Conservation (phyloP, 768 basidiomycete species). For the Pisolithus sp. region DNA sequence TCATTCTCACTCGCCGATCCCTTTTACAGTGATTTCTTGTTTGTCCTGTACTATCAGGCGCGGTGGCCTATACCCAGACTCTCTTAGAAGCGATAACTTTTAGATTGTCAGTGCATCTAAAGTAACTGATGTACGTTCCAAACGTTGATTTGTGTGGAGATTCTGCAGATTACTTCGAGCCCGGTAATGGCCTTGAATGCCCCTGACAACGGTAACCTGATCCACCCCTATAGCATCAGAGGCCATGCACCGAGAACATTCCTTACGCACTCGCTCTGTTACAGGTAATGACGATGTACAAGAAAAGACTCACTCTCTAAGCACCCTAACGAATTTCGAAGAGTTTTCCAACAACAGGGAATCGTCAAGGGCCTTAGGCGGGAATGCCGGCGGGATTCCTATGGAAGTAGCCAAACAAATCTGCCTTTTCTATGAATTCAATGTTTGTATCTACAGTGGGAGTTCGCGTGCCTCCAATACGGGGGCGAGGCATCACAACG, state of each 20-base stretch:
- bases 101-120: no score
- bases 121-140: no score
- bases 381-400: not conserved
- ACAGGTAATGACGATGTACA: not conserved
- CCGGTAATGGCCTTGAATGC: no score
- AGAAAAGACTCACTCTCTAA: not conserved
- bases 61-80: no score
- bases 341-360: not conserved
- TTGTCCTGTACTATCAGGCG: no score
- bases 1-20: no score
- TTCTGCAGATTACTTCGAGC: no score
- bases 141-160: no score
- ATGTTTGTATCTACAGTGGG: conserved; percentile 25
- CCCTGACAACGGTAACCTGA: not conserved
- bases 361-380: not conserved
- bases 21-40: no score
- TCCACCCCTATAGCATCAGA: not conserved
- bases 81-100: no score
- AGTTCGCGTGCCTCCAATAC: conserved; percentile 24
- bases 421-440: not conserved
- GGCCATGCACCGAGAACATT: not conserved
- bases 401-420: conserved; percentile 43
- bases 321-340: not conserved
- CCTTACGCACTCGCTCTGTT: not conserved
- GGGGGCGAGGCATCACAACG: conserved; percentile 4